Evolutionary conservation across 495 filamentous ascomycete species (phyloP).

Genomic region (Penicillium pulvis): DNA sequence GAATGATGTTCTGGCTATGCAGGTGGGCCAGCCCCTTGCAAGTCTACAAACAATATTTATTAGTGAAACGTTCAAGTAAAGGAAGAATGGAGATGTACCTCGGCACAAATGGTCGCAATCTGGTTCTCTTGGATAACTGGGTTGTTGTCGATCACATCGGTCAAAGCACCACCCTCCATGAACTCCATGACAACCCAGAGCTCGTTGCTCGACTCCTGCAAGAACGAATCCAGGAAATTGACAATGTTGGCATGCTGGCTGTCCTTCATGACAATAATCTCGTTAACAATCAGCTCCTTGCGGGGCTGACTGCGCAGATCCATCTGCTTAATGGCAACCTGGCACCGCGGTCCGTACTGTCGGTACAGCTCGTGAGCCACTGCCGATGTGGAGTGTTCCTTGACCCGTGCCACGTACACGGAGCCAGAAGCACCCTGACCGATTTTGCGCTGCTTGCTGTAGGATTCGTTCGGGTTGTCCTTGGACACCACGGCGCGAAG

Average conservation of each 20-base stretch:
- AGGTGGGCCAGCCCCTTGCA: slow-evolving; percentile 93
- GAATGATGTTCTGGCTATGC: slow-evolving; percentile 94
- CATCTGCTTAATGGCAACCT: slow-evolving; percentile 99
- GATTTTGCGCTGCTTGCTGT: slow-evolving; percentile 99
- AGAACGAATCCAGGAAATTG: slow-evolving; percentile 96
- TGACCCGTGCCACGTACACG: slow-evolving; percentile 94
- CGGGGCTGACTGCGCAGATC: slow-evolving; percentile 94
- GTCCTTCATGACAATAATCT: slow-evolving; percentile 99
- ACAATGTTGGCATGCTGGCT: slow-evolving; percentile 97
- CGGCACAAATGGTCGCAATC: slow-evolving; percentile 93
- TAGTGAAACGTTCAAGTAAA: slow-evolving; percentile 3
- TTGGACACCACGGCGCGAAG: slow-evolving; percentile 90
- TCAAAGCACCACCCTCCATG: slow-evolving; percentile 97
- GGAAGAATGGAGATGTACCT: slow-evolving; percentile 60
- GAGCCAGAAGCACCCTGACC: slow-evolving; percentile 97
- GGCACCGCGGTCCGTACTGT: slow-evolving; percentile 67
- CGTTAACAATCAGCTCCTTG: slow-evolving; percentile 98
- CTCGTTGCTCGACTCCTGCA: slow-evolving; percentile 88
- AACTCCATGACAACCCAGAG: slow-evolving; percentile 99
- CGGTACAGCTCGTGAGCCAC: slow-evolving; percentile 68
- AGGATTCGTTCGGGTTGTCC: slow-evolving; percentile 86
- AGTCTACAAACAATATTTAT: slow-evolving; percentile 58
- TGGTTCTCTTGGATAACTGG: slow-evolving; percentile 87
- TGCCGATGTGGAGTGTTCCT: slow-evolving; percentile 67
- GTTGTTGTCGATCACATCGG: slow-evolving; percentile 99